Conservation (phyloP, 2,329 filamentous ascomycete species). For the Apiospora hydei region DNA sequence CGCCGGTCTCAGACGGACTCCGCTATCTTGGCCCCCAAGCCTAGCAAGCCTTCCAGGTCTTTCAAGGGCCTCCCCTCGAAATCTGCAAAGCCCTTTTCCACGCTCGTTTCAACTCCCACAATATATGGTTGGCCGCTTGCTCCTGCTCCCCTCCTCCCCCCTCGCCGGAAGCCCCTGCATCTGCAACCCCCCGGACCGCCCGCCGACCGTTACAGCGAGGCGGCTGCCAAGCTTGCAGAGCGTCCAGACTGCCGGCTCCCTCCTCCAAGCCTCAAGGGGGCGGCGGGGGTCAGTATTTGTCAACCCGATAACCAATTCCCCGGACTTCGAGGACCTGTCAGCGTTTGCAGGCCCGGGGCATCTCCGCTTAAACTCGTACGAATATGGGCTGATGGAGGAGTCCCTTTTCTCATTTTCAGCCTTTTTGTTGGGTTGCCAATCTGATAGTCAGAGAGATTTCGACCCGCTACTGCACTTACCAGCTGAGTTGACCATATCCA, state of each 20-base stretch:
- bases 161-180: background rate
- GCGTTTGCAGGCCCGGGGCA: conserved; percentile 3
- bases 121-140: background rate
- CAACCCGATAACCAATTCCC: conserved; percentile 4
- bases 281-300: background rate
- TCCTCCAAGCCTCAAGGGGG: background rate
- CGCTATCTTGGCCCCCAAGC: background rate
- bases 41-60: background rate
- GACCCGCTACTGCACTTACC: background rate
- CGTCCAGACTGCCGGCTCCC: background rate
- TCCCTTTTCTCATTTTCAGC: background rate
- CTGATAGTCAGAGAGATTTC: background rate
- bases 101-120: background rate
- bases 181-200: background rate
- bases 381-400: conserved; percentile 3
- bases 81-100: background rate
- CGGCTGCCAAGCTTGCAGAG: conserved; percentile 5
- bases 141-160: background rate
- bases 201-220: background rate
- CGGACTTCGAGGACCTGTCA: background rate
- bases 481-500: background rate
- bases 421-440: background rate
- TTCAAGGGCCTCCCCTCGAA: background rate
- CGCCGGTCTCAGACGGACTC: conserved; percentile 20
- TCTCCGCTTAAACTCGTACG: background rate